Evolutionary conservation across 1,139 yeast genomes (phyloP).

Genomic region (Yamadazyma jaroonii): DNA sequence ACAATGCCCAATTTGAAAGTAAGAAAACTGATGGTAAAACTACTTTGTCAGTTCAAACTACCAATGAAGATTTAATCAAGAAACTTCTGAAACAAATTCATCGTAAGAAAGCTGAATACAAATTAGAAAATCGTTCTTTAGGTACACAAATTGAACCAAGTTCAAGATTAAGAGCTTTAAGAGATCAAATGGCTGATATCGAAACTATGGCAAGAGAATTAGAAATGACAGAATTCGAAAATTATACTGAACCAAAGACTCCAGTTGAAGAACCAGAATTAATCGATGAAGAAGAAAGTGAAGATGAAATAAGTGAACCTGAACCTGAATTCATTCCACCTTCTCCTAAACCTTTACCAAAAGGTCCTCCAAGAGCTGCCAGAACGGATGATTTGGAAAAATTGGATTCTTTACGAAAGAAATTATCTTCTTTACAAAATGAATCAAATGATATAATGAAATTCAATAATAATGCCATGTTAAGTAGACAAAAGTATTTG

Average conservation of each 20-base stretch:
- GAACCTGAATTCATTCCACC: conserved; percentile 17
- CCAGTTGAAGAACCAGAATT: conserved; percentile 17
- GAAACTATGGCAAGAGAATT: conserved; percentile 83
- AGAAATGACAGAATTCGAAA: conserved; percentile 79
- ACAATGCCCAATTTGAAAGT: conserved; percentile 33
- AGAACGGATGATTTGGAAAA: conserved; percentile 43
- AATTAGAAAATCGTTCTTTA: conserved; percentile 52
- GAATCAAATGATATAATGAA: conserved; percentile 76
- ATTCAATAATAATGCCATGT: conserved; percentile 58
- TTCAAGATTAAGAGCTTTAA: conserved; percentile 66
- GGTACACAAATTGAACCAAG: conserved; percentile 73
- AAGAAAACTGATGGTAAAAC: conserved; percentile 35
- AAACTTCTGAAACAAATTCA: conserved; percentile 60
- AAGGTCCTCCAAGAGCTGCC: conserved; percentile 33
- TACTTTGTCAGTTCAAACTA: conserved; percentile 35
- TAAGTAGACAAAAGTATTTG: conserved; percentile 54
- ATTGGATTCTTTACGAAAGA: conserved; percentile 53
- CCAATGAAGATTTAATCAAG: conserved; percentile 44
- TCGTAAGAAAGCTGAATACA: conserved; percentile 60
- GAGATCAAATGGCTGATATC: conserved; percentile 83
- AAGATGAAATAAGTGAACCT: conserved; percentile 17
- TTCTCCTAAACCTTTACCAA: conserved; percentile 14
- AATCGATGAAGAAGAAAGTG: conserved; percentile 17
- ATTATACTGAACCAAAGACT: conserved; percentile 21
- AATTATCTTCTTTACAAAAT: conserved; percentile 58